Conservation (phyloP, 2,329 filamentous ascomycete genomes). For the Fusarium bulbicola region DNA sequence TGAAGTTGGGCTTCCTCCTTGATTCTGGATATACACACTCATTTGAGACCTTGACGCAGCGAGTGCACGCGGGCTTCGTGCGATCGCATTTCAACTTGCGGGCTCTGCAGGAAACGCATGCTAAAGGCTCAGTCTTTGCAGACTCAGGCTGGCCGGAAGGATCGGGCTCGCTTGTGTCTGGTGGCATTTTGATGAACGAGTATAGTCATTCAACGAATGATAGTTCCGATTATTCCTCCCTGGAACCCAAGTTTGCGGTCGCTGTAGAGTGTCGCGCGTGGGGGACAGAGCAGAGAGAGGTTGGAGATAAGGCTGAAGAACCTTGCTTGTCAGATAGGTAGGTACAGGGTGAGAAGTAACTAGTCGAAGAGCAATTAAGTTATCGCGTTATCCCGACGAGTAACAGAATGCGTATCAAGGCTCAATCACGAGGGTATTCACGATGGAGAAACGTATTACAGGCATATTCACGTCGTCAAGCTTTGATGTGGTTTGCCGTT, state of each 20-base stretch:
- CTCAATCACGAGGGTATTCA: conserved; percentile 13
- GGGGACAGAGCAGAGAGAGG: background rate
- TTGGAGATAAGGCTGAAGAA: background rate
- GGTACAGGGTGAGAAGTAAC: background rate
- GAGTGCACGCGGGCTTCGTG: conserved; percentile 78
- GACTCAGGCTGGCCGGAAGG: conserved; percentile 23
- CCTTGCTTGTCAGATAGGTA: conserved; percentile 8
- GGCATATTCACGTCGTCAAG: conserved; percentile 28
- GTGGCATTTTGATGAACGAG: conserved; percentile 24
- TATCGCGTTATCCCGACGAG: background rate
- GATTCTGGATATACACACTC: conserved; percentile 91
- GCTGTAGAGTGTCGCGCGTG: background rate
- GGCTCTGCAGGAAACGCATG: conserved; percentile 84
- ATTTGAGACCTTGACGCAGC: conserved; percentile 77
- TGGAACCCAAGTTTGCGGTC: background rate
- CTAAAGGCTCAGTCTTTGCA: conserved; percentile 62
- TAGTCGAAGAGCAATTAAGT: background rate
- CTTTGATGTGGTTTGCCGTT: conserved; percentile 27
- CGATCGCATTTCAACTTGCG: conserved; percentile 91
- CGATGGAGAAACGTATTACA: conserved; percentile 6
- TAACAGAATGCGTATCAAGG: background rate
- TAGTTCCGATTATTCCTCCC: background rate
- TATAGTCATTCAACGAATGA: conserved; percentile 24
- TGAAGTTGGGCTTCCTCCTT: conserved; percentile 86
- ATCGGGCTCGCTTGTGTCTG: conserved; percentile 37